These are phyloP conservation scores for apple (Malus domestica) DNA, from an alignment of 306 rosid genomes.

Conservation along the genomic window DNA sequence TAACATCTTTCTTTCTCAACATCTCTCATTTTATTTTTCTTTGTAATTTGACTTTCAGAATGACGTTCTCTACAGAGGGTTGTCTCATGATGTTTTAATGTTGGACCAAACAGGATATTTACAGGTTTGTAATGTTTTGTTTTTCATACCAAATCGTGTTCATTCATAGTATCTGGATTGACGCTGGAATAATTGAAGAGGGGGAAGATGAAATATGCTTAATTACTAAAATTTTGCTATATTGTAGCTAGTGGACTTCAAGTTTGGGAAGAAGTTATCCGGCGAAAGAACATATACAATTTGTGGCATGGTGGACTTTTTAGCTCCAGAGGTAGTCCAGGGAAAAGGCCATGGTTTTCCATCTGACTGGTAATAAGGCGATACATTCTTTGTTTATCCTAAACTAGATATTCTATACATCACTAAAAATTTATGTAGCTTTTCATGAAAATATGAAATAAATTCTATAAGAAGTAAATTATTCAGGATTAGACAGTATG, in stretches of 20 bases:
- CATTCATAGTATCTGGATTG: conserved; percentile 16
- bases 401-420: not conserved
- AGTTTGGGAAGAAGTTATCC: conserved; percentile 66
- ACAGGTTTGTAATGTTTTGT: conserved; percentile 44
- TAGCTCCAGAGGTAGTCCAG: conserved; percentile 89
- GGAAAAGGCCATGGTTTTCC: conserved; percentile 94
- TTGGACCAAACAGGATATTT: conserved; percentile 71
- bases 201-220: not conserved
- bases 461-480: not conserved
- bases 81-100: conserved; percentile 79
- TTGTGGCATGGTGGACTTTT: conserved; percentile 76
- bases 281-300: conserved; percentile 84
- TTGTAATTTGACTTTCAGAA: conserved; percentile 57
- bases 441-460: not conserved
- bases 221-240: conserved; percentile 5
- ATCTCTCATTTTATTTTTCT: conserved; percentile 7
- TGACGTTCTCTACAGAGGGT: conserved; percentile 89
- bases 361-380: conserved; percentile 76
- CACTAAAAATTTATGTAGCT: not conserved
- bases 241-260: conserved; percentile 79
- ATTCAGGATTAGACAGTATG: not conserved
- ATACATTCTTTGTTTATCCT: conserved; percentile 5
- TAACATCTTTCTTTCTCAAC: not conserved
- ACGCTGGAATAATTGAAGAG: not conserved
- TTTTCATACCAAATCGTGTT: conserved; percentile 5